Evolutionary conservation across 106 monocot genomes (phyloP), one percentile per base, ranked within the genome.

Genomic region (Dendrobium chrysotoxum): DNA sequence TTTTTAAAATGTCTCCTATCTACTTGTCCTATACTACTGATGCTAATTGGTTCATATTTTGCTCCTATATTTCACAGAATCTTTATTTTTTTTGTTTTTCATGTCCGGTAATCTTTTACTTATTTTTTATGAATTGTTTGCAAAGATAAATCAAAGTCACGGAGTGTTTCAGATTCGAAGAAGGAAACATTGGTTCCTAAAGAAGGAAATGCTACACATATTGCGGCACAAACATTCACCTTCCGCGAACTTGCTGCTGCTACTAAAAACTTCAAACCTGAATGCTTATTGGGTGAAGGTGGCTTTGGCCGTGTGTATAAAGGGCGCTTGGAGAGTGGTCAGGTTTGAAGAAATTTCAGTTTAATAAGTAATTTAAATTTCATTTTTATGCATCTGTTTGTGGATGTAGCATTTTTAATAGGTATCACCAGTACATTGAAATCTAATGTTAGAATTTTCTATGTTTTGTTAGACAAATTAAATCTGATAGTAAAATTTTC

Each of bases 221-320:
- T 88, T 86, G 85, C 83, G n/a, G 88, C 88, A 1, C 85, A 86
- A 18, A 88, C 81, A 18, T 89, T 89, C 55, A 82, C 79, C 75
- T 89, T 89, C 30, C 86, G 82, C 4, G 86, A 89, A 74, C 89
- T 89, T 84, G 89, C 89, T 77, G 71, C 84, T 41, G 89, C 84
- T 53, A 89, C 89, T 30, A 81, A 89, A 66, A 84, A 84, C 76
- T 89, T 89, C 44, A 86, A 80, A 47, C 84, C 70, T 40, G 89
- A 89, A 75, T 88, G 83, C 64, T 83, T 88, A 40, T 45, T 88
- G 61, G 88, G 88, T 30, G 88, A 88, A 83, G 88, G 88, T 10
- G 88, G 88, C 15, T 88, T 88, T 79, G 88, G 88, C 53, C 88
- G 88, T 70, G 88, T 89, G 21, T 89, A 89, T 73, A 86, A 89